These are phyloP conservation scores for Blepharisma stoltei DNA, from an alignment of 73 alveolate genomes.

Conservation along the genomic window DNA sequence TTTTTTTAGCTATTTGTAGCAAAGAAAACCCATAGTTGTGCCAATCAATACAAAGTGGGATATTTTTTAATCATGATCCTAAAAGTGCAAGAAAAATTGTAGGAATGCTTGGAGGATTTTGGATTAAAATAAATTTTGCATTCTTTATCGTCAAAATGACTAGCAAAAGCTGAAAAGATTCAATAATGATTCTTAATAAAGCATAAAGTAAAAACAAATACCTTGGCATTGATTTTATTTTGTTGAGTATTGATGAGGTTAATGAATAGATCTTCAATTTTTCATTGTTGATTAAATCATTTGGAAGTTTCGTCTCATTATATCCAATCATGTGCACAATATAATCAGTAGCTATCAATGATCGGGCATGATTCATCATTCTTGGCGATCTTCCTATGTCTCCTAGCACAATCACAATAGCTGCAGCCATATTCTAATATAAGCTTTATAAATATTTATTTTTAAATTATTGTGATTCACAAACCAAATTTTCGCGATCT, in stretches of 20 bases:
- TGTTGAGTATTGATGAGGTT: constrained; percentile 34
- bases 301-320: constrained; percentile 33
- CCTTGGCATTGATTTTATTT: constrained; percentile 48
- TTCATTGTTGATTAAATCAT: constrained; percentile 22
- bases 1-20: constrained; percentile 69
- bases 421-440: not conserved
- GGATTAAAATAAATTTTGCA: constrained; percentile 64
- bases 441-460: not conserved
- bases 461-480: not conserved
- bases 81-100: constrained; percentile 62
- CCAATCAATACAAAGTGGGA: constrained; percentile 89
- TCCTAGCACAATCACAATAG: constrained; percentile 90
- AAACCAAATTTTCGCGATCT: too few species aligned
- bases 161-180: constrained; percentile 62
- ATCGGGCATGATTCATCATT: constrained; percentile 91
- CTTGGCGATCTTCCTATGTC: constrained; percentile 94
- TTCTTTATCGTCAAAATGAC: constrained; percentile 66
- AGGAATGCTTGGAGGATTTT: constrained; percentile 98
- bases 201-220: constrained; percentile 67
- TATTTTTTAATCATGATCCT: constrained; percentile 50
- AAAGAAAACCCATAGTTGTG: constrained; percentile 97
- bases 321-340: constrained; percentile 41
- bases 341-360: constrained; percentile 34
- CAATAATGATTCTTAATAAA: constrained; percentile 60
- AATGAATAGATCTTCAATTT: constrained; percentile 38